These are phyloP conservation scores for Pleurotus pulmonarius DNA, from an alignment of 768 basidiomycete genomes.

Conservation along the genomic window DNA sequence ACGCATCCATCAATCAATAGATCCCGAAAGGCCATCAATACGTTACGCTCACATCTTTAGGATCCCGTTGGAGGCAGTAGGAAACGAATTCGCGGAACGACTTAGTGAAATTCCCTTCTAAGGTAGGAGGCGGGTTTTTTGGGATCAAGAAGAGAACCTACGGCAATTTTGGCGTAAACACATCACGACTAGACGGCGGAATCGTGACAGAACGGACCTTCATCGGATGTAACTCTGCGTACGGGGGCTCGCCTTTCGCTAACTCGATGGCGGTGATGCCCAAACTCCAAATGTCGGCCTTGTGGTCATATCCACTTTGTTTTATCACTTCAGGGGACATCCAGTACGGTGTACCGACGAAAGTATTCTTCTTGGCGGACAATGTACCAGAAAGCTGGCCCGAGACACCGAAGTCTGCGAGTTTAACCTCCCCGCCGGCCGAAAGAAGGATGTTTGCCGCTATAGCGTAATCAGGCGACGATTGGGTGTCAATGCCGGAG, in stretches of 20 bases:
- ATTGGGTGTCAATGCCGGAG: not conserved
- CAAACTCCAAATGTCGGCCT: constrained; percentile 98
- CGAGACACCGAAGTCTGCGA: constrained; percentile 98
- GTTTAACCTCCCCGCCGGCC: constrained; percentile 91
- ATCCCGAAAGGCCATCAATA: not conserved
- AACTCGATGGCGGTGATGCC: constrained; percentile 98
- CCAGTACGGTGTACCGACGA: constrained; percentile 98
- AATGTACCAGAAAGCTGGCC: constrained; percentile 93
- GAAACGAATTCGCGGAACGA: constrained; percentile 93
- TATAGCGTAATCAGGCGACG: constrained; percentile 22
- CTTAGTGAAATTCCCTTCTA: constrained; percentile 90
- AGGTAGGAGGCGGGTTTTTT: constrained; percentile 89
- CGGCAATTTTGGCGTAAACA: not conserved
- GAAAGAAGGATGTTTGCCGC: constrained; percentile 94
- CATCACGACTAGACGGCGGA: not conserved
- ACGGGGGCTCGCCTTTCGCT: constrained; percentile 96
- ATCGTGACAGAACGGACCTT: constrained; percentile 54
- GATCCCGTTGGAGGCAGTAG: constrained; percentile 91
- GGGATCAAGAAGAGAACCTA: constrained; percentile 98
- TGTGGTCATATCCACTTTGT: constrained; percentile 98
- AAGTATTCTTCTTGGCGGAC: constrained; percentile 96
- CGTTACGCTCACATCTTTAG: constrained; percentile 65
- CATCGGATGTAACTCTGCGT: constrained; percentile 98
- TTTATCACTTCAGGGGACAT: constrained; percentile 99
- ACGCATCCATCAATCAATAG: too few relatives aligned